Base-by-base conservation (phyloP, 331 rosid species). In the Phaseolus coccineus region DNA sequence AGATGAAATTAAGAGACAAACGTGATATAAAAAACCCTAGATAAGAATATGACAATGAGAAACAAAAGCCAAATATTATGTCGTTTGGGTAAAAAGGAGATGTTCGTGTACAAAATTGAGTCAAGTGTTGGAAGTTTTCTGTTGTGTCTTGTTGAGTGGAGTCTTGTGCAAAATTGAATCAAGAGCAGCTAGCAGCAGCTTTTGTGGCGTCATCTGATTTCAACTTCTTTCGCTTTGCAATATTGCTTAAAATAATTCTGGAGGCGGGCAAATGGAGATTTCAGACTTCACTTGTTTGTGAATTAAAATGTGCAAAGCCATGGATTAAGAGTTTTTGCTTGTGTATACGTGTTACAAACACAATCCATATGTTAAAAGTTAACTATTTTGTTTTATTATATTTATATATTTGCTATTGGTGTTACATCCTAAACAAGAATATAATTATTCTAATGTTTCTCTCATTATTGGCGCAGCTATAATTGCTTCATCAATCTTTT, bases 131-230 rank as follows among this genome's bases (percentile, higher is more conserved):
- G 82, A 83, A 76, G 62, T 25, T 72, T 83, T 63, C 67, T 72
- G 67, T 73, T 83, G 83, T 77, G 86, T 70, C 76, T 65, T 77
- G 62, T 83, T 73, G 66, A 83, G 58, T 73, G 76, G 82, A 72
- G 0, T 71, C 11, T 76, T 53, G 71, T 72, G 85, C 68, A 39
- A 82, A 76, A 51, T 69, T 42, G 85, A 71, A 71, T 55, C 63
- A 63, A 35, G 39, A 70, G 82, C 53, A 62, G 27, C 2, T 5
- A 42, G 40, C 68, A 76, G 8, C 62, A 62, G 14, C 64, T 27
- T 37, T 58, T 47, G 22, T 47, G 12, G 64, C 72, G n/a, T 56
- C 73, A 76, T 50, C 59, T 24, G 35, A 62, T 71, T 76, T 37
- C 16, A 66, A 33, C 12, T n/a, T 25, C 16, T 80, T 4, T 64